Base-by-base conservation (phyloP, 495 filamentous ascomycete species). In the Bombardia bombarda region DNA sequence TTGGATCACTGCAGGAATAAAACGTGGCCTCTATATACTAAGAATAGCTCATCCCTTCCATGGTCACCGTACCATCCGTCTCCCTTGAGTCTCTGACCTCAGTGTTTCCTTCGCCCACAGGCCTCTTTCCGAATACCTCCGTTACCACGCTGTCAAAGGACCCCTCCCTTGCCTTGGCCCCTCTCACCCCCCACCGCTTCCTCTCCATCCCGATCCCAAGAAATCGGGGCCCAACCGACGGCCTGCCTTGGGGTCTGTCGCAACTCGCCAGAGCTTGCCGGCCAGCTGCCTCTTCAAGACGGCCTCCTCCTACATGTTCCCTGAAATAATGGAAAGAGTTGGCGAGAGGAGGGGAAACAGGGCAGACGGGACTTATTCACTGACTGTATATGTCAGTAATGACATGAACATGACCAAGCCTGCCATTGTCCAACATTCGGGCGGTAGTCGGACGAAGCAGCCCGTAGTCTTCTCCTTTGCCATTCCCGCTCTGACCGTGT, bases 21-120 rank as follows among this genome's bases (percentile, higher is more conserved):
- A 56, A 57, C 51, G 51, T 57, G 56, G 56, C 45, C 60, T 50
- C 43, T 58, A 61, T 56, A 58, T 62, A 50, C 60, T 61, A 63
- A 63, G 58, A 62, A 63, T 63, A 63, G 60, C 48, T 38, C 54
- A 39, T 36, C 23, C 49, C 43, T 51, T 43, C 52, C 50, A 43
- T 47, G 49, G 47, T 50, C 59, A 54, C 50, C 9, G 51, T 53
- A 44, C 53, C 51, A 53, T 49, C 53, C 47, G 51, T 32, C 43
- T 51, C 42, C 50, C 51, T 43, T 49, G 32, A n/a, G n/a, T 32
- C 43, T 44, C 50, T 57, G 48, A 49, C 50, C 45, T 55, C 46
- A 51, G 49, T 42, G 38, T 46, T 39, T 41, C 42, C 18, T 20
- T 8, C 37, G 20, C 48, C 25, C 26, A 47, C 31, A 47, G 37